A percentile compares a stretch with the other conserved stretches of the same genome.
Conservation (phyloP, 179 eudicot genomes). For the Sideroxylon spinosum region DNA sequence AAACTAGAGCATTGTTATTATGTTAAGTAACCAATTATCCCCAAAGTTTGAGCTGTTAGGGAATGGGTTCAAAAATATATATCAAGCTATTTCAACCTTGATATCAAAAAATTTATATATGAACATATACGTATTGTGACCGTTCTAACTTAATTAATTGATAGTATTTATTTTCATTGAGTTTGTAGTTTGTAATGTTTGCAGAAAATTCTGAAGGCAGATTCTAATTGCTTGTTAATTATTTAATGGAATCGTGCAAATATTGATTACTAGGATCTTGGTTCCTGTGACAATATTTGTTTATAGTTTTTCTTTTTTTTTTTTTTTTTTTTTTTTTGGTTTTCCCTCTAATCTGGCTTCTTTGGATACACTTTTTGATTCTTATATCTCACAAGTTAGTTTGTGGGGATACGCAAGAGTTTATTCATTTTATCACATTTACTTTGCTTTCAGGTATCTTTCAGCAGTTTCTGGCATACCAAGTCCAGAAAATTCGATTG, state of each 20-base stretch:
- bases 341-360: background rate
- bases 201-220: background rate
- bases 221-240: background rate
- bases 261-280: background rate
- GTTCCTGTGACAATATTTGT: background rate
- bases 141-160: too few species aligned
- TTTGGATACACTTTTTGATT: background rate
- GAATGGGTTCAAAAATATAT: too few species aligned
- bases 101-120: too few species aligned
- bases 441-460: conserved; percentile 61
- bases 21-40: too few species aligned
- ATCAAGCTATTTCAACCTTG: too few species aligned
- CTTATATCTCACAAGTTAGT: background rate
- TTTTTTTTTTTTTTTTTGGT: background rate
- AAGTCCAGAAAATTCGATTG: conserved; percentile 86
- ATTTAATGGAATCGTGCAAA: background rate
- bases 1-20: too few species aligned
- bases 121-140: too few species aligned
- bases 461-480: conserved; percentile 89
- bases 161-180: too few species aligned
- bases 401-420: background rate
- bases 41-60: too few species aligned
- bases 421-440: background rate
- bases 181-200: background rate
- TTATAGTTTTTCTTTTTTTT: too few species aligned